These are phyloP conservation scores for Cenchrus americanus DNA, from an alignment of 176 grass and related monocot species.

Conservation along the genomic window DNA sequence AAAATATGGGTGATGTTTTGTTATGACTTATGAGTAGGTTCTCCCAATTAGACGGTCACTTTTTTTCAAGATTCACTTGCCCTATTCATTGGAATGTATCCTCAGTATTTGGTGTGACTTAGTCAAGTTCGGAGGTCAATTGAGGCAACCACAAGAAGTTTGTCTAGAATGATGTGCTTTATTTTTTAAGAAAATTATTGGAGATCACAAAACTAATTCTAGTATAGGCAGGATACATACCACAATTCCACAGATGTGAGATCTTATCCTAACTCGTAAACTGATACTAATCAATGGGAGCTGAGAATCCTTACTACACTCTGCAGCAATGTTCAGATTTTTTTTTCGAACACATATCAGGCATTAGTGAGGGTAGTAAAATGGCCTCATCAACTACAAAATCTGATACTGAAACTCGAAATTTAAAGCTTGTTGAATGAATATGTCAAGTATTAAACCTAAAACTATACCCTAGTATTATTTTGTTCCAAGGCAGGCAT, in stretches of 20 bases:
- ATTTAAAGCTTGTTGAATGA: not conserved
- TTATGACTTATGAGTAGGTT: not conserved
- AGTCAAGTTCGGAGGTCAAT: slow-evolving; percentile 18
- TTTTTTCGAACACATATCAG: not conserved
- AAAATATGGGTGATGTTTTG: not conserved
- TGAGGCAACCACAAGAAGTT: not conserved
- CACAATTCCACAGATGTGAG: not conserved
- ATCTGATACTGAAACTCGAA: not conserved
- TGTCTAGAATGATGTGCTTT: not conserved
- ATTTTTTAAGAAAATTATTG: not conserved
- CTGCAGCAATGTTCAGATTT: too few species aligned
- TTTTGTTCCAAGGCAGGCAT: not conserved
- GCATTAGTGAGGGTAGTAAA: not conserved
- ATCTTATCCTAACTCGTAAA: not conserved
- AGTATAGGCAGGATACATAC: not conserved
- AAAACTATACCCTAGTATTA: not conserved
- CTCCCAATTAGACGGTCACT: not conserved
- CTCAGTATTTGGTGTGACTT: not conserved
- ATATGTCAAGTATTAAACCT: not conserved
- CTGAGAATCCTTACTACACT: not conserved
- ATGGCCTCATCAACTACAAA: not conserved
- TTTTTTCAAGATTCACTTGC: not conserved
- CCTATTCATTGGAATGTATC: not conserved
- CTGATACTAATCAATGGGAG: not conserved
- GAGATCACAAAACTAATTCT: not conserved